Percentiles rank a stretch among this genome's conserved stretches.
Conservation (phyloP, 805 yeast genomes). For the Lipomyces japonicus region DNA sequence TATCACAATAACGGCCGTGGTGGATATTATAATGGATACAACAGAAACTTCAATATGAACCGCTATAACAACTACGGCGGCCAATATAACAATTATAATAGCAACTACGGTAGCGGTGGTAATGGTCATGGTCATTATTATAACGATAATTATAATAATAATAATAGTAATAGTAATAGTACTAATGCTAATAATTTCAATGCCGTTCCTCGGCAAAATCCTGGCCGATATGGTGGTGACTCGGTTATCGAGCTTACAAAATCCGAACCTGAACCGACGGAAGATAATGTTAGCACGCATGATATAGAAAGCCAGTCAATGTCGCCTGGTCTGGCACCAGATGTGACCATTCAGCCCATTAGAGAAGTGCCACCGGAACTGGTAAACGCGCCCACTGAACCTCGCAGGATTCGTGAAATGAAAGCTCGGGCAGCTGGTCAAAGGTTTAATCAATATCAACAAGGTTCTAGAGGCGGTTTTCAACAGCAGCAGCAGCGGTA, state of each 20-base stretch:
- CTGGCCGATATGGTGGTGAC: not conserved
- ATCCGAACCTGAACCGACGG: not conserved
- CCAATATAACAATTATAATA: not conserved
- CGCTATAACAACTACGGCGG: not conserved
- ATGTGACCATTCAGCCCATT: not conserved
- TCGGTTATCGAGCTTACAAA: conserved; percentile 1
- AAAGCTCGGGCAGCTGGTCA: not conserved
- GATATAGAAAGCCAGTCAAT: not conserved
- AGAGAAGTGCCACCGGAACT: conserved; percentile 12
- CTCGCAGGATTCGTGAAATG: conserved; percentile 9
- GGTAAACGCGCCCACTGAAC: conserved; percentile 18
- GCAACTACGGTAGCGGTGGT: not conserved
- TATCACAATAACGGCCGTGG: not conserved
- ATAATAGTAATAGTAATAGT: not conserved
- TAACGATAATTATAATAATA: not conserved
- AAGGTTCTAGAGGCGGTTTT: not conserved
- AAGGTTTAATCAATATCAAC: not conserved
- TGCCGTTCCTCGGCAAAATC: not conserved
- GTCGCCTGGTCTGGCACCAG: not conserved
- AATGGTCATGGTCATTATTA: not conserved
- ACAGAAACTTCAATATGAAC: not conserved
- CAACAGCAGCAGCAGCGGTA: not conserved
- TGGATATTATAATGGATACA: not conserved
- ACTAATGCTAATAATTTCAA: not conserved
- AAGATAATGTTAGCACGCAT: not conserved